Percentiles rank a stretch among this genome's conserved stretches.
phyloP scores from a whole-genome alignment of 1,284 basidiomycete genomes.

The Rhodotorula sp. region DNA sequence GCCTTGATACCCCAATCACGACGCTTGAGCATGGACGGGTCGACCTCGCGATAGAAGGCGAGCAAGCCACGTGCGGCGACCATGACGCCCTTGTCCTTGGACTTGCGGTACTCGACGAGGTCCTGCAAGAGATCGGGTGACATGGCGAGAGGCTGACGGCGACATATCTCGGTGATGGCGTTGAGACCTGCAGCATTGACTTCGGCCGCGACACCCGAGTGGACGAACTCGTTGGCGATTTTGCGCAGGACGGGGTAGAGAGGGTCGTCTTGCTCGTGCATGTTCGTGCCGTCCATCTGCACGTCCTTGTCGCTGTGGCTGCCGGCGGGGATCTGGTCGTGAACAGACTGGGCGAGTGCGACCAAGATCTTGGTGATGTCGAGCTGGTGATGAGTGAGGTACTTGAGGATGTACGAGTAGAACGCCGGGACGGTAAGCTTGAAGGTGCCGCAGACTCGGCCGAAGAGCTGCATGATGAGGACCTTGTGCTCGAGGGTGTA shows the following conservation, averaged over 20 bases:
- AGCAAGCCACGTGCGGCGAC: constrained; percentile 83
- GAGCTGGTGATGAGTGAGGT: constrained; percentile 88
- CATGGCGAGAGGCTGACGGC: constrained; percentile 94
- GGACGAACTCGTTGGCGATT: constrained; percentile 92
- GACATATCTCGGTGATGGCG: constrained; percentile 86
- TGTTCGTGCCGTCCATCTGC: background rate
- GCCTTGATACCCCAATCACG: constrained; percentile 65
- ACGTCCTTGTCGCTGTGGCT: background rate
- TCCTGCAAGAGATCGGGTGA: constrained; percentile 89
- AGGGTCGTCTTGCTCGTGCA: constrained; percentile 58
- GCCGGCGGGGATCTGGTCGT: constrained; percentile 85
- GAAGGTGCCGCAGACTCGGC: constrained; percentile 90
- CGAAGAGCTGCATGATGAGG: constrained; percentile 92
- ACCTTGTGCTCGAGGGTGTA: constrained; percentile 96
- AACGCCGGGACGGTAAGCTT: constrained; percentile 93
- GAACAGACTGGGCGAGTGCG: constrained; percentile 90
- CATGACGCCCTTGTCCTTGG: constrained; percentile 88
- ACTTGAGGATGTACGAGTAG: constrained; percentile 92
- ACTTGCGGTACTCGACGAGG: constrained; percentile 90
- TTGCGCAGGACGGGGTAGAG: constrained; percentile 87
- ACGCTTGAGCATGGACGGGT: constrained; percentile 86
- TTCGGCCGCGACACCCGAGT: constrained; percentile 89
- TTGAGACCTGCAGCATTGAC: constrained; percentile 96
- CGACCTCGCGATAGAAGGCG: constrained; percentile 92
- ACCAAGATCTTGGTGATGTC: constrained; percentile 93